Percentiles rank a stretch among this genome's conserved stretches.
Evolutionary conservation across 2,329 filamentous ascomycete genomes (phyloP).

Genomic region (Apiospora kogelbergensis): DNA sequence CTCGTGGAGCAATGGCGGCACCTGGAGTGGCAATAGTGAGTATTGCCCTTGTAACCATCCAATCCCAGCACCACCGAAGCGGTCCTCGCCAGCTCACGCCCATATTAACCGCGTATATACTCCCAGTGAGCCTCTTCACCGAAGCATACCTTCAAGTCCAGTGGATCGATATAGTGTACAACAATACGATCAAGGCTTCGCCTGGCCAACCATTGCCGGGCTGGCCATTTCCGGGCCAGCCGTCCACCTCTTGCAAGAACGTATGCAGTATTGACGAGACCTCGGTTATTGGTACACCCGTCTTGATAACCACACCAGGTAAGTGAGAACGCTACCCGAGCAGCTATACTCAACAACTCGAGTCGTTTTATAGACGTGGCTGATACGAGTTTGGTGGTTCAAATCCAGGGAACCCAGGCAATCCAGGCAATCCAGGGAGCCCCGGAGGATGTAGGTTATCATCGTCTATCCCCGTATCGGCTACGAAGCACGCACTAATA

Average conservation of each 20-base stretch:
- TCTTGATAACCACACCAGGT: slow-evolving; percentile 26
- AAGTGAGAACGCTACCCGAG: neutral
- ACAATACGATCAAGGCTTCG: slow-evolving; percentile 22
- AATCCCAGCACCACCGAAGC: neutral
- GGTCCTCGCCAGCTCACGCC: neutral
- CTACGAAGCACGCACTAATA: neutral
- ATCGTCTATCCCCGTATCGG: too few species aligned
- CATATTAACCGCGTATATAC: neutral
- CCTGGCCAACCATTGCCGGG: slow-evolving; percentile 25
- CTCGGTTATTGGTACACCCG: slow-evolving; percentile 33
- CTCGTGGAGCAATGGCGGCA: slow-evolving; percentile 60
- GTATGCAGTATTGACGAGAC: slow-evolving; percentile 36
- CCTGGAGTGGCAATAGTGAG: slow-evolving; percentile 60
- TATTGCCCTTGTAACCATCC: slow-evolving; percentile 12
- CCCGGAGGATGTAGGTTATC: too few species aligned
- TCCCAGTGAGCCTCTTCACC: slow-evolving; percentile 28
- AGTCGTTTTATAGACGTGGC: slow-evolving; percentile 12
- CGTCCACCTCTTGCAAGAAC: slow-evolving; percentile 21
- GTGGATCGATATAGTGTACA: slow-evolving; percentile 63
- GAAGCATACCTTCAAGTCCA: slow-evolving; percentile 58
- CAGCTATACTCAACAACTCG: neutral
- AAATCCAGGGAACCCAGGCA: neutral
- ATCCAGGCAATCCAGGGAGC: neutral
- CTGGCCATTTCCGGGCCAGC: slow-evolving; percentile 25
- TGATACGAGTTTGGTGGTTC: neutral